Evolutionary conservation across 2,329 filamentous ascomycete genomes (phyloP).

Genomic region (Kalaharituber pfeilii): DNA sequence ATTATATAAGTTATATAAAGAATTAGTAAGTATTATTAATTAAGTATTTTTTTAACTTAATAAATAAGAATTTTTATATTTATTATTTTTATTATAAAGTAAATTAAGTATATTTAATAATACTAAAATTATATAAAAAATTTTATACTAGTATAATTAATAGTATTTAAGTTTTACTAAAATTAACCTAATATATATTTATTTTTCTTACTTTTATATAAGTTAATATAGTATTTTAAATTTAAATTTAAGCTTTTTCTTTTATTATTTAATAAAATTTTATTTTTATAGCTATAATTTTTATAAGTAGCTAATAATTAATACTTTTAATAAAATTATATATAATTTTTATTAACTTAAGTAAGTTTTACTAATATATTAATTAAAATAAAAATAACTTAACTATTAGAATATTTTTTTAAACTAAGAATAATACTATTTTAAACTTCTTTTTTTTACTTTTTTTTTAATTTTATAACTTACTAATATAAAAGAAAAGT

Average conservation of each 20-base stretch:
- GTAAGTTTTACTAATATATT: not conserved
- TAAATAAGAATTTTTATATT: too few species aligned
- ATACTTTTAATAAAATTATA: not conserved
- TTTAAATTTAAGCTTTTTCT: too few species aligned
- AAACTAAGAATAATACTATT: not conserved
- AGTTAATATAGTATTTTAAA: too few species aligned
- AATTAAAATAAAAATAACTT: not conserved
- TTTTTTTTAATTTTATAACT: not conserved
- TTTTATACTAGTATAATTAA: not conserved
- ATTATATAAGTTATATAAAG: too few species aligned
- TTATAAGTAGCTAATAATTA: not conserved
- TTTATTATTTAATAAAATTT: not conserved
- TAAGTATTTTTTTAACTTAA: too few species aligned
- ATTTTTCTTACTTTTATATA: too few species aligned
- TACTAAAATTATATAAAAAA: too few species aligned
- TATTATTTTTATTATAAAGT: too few species aligned
- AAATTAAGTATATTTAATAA: too few species aligned
- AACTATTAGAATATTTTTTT: not conserved
- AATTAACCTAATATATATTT: not conserved
- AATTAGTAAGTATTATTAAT: not conserved
- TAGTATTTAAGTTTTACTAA: not conserved
- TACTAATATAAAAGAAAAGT: too few species aligned
- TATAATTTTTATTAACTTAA: not conserved
- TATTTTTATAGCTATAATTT: not conserved
- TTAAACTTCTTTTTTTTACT: not conserved